Evolutionary conservation across 352 stramenopile species (phyloP).

Genomic region (Aphanomyces astaci): DNA sequence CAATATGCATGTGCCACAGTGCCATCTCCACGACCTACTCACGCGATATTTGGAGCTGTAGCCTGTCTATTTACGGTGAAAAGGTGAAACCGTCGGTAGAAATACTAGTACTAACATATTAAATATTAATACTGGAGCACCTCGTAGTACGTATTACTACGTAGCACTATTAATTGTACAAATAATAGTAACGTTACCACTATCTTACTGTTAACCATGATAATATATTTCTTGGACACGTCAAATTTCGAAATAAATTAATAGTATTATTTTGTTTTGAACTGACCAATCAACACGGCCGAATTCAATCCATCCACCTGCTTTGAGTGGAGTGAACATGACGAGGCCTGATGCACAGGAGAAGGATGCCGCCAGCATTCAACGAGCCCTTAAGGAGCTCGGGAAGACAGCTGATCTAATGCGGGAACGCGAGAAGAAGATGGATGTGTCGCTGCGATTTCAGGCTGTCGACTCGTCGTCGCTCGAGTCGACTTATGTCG

Average conservation of each 20-base stretch:
- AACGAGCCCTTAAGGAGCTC: constrained; percentile 2
- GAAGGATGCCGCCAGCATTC: neutral
- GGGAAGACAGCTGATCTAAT: neutral
- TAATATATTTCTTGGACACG: too few relatives aligned
- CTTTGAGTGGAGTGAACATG: neutral
- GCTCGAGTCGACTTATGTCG: neutral
- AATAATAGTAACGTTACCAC: too few relatives aligned
- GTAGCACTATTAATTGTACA: too few relatives aligned
- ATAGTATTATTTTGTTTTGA: neutral
- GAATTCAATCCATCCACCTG: neutral
- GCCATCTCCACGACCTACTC: neutral
- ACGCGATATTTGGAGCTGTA: neutral
- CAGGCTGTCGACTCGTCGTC: neutral
- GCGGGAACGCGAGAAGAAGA: neutral
- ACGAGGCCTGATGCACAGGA: neutral
- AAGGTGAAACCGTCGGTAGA: too few relatives aligned
- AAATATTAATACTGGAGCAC: too few relatives aligned
- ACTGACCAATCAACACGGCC: neutral
- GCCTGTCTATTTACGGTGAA: too few relatives aligned
- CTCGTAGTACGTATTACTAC: too few relatives aligned
- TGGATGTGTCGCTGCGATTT: neutral
- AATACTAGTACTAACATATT: too few relatives aligned
- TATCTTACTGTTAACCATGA: too few relatives aligned
- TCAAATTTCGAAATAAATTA: neutral
- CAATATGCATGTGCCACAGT: neutral